phyloP scores from a whole-genome alignment of 2,329 filamentous ascomycete species.

The Fusarium neocosmosporiellum region DNA sequence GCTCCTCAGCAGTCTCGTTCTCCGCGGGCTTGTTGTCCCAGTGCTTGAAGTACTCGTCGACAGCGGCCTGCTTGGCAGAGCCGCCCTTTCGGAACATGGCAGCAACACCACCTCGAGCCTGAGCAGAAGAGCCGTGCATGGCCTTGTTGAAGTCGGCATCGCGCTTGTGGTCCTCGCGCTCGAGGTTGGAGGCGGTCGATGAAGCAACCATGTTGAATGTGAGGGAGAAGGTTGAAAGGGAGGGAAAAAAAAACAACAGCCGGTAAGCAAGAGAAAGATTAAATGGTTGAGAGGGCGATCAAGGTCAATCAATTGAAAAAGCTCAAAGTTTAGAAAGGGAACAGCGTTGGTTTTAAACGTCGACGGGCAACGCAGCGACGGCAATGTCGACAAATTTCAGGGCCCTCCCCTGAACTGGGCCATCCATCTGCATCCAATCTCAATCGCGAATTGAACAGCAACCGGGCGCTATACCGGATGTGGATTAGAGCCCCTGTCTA shows the following conservation, averaged over 20 bases:
- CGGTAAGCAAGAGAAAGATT: slow-evolving; percentile 1
- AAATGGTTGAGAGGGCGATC: slow-evolving; percentile 17
- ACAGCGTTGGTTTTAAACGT: slow-evolving; percentile 40
- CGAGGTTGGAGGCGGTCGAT: slow-evolving; percentile 64
- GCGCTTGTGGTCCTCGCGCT: slow-evolving; percentile 83
- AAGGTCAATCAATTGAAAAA: slow-evolving; percentile 18
- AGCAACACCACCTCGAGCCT: slow-evolving; percentile 77
- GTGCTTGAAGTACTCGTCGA: slow-evolving; percentile 96
- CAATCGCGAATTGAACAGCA: slow-evolving; percentile 39
- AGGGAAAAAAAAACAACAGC: slow-evolving; percentile 13
- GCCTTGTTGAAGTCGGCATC: slow-evolving; percentile 93
- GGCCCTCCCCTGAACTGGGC: slow-evolving; percentile 42
- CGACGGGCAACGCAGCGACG: slow-evolving; percentile 31
- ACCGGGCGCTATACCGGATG: slow-evolving; percentile 35
- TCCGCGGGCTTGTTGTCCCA: slow-evolving; percentile 87
- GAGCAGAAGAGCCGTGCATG: slow-evolving; percentile 79
- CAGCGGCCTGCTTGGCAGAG: slow-evolving; percentile 80
- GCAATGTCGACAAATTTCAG: slow-evolving; percentile 45
- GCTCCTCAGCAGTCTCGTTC: slow-evolving; percentile 84
- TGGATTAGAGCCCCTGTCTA: slow-evolving; percentile 22
- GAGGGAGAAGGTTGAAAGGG: slow-evolving; percentile 25
- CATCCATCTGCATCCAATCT: slow-evolving; percentile 43
- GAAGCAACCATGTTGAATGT: slow-evolving; percentile 58
- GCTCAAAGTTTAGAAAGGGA: slow-evolving; percentile 25
- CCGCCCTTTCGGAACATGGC: slow-evolving; percentile 88